Evolutionary conservation across 2,329 filamentous ascomycete species (phyloP).

Genomic region (Malbranchea zuffiana): DNA sequence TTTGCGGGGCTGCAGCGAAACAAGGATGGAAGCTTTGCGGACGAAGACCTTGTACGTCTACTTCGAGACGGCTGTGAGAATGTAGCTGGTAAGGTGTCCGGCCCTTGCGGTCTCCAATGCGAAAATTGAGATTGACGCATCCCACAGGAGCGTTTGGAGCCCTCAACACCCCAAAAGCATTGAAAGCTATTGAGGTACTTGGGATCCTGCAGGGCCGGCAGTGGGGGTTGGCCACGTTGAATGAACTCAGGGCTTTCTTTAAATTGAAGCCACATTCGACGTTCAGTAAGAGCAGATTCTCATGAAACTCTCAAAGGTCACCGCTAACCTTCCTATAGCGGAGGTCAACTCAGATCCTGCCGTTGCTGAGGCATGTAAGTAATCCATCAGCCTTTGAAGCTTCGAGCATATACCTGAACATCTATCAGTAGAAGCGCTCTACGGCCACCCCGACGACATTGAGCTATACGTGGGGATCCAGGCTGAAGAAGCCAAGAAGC

Average conservation of each 20-base stretch:
- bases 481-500: constrained; percentile 29
- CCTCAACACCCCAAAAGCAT: constrained; percentile 58
- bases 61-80: constrained; percentile 56
- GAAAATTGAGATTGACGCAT: background rate
- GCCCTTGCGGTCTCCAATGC: constrained; percentile 11
- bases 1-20: constrained; percentile 53
- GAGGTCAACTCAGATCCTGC: constrained; percentile 49
- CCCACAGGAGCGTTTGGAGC: constrained; percentile 51
- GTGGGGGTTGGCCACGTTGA: constrained; percentile 42
- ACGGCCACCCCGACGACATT: constrained; percentile 55
- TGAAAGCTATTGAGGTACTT: constrained; percentile 65
- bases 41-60: constrained; percentile 58
- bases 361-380: constrained; percentile 35
- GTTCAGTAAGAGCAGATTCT: constrained; percentile 29
- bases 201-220: constrained; percentile 65
- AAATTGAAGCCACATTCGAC: constrained; percentile 46
- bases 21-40: constrained; percentile 51
- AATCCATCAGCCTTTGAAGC: constrained; percentile 39
- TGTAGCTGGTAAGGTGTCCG: constrained; percentile 39
- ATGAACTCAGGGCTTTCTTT: constrained; percentile 54
- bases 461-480: constrained; percentile 60
- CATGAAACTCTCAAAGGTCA: background rate
- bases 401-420: too few species aligned
- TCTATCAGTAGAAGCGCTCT: constrained; percentile 47
- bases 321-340: constrained; percentile 18